These are phyloP conservation scores for Medicago lupulina DNA, from an alignment of 306 rosid genomes.

Conservation along the genomic window DNA sequence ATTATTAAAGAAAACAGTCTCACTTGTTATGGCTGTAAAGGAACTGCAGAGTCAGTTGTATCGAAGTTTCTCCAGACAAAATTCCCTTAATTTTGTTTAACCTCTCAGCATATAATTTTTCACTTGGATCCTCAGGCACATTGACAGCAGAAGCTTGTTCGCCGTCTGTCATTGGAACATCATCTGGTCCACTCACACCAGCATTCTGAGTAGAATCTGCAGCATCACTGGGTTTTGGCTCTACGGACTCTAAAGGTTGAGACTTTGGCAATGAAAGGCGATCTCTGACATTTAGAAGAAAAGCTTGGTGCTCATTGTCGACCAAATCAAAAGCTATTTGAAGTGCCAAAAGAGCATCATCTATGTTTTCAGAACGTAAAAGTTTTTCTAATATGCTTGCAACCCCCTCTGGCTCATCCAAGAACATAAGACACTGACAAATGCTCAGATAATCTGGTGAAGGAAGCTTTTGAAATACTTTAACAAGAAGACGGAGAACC, in stretches of 20 bases:
- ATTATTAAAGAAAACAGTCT: conserved; percentile 45
- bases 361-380: conserved; percentile 85
- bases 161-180: conserved; percentile 84
- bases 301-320: conserved; percentile 97
- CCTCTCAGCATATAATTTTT: conserved; percentile 79
- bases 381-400: conserved; percentile 90
- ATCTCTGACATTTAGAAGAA: conserved; percentile 82
- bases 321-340: conserved; percentile 97
- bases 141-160: conserved; percentile 50
- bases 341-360: conserved; percentile 89
- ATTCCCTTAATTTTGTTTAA: conserved; percentile 84
- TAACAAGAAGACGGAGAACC: conserved; percentile 94
- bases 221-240: conserved; percentile 59
- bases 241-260: conserved; percentile 58
- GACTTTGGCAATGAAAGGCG: conserved; percentile 73
- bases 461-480: conserved; percentile 89
- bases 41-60: conserved; percentile 89
- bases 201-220: conserved; percentile 64
- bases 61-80: conserved; percentile 93
- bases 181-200: conserved; percentile 59
- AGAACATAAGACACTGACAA: conserved; percentile 96
- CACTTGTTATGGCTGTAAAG: conserved; percentile 97
- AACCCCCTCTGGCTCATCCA: conserved; percentile 93
- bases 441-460: conserved; percentile 97
- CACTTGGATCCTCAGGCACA: conserved; percentile 77